Base-by-base conservation (phyloP, 2,329 filamentous ascomycete species). In the Calonectria pseudoturangicola region DNA sequence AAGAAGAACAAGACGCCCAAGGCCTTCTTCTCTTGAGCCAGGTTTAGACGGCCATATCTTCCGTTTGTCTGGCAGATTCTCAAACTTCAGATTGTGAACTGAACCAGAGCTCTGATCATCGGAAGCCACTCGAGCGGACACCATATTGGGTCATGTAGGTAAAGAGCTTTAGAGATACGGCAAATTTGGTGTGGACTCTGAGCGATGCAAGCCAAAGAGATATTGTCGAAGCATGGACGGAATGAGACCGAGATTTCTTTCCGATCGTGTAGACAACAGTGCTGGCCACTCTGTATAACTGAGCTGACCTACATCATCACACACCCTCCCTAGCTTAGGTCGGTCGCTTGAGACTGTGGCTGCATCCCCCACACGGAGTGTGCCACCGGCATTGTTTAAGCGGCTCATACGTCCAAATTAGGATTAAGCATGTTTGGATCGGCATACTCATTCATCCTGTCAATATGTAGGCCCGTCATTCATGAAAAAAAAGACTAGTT, bases 1-100 rank as follows among this genome's bases (percentile, higher is more conserved):
- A 30, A 92, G 84, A 4, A 88, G 84, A 1, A 83, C 85, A 7
- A 87, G 83, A 71, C 88, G 86, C 27, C 89, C 89, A 0, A 90
- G 81, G 4, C 89, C 89, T 81, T 91, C 89, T 65, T 89, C 87
- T 36, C 79, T 79, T 10, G 85, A 87, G 7, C 84, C 85, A 0
- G 88, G 85, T 10, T 81, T 72, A 5, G 84, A 86, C 18, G 85
- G 76, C 88, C 88, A 89, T 41, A 89, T 86, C 36, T 85, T 85
- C 30, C 82, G 86, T 8, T 85, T 85, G 68, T 90, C 85, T 2
- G 87, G 85, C 16, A 90, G 85, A 79, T 73, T 74, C 67, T 45
- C 83, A 28, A 58, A 72, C 36, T 48, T 33, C 33, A 68, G 25
- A 28, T 51, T 36, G 65, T 72, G 58, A 21, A 65, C 16, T 21